Evolutionary conservation across 2,329 filamentous ascomycete genomes (phyloP), one percentile per base, ranked within the genome.

Genomic region (Diaporthe sp.): DNA sequence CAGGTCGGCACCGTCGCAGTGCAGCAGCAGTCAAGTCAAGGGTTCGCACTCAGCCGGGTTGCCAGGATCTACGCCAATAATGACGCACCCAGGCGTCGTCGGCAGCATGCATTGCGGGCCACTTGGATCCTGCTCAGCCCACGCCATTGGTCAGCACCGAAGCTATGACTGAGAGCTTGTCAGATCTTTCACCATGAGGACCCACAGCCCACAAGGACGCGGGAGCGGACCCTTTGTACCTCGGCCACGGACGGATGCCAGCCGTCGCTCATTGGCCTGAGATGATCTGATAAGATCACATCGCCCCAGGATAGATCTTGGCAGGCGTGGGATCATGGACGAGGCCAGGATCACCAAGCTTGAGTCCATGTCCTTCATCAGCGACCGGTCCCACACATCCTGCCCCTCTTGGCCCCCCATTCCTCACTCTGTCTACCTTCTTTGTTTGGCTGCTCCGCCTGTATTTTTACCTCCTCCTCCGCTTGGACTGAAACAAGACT

Each of bases 241-340:
- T 65, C 53, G 68, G 70, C 58, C 71, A 44, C 39, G 7, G 6
- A 55, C 53, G 51, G 44, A 42, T 17, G 34, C n/a, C 34, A 28
- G 34, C 15, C 49, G n/a, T n/a, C 67, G 28, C 55, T 74, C 44
- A 78, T 79, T 78, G 78, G 78, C 34, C 67, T 55, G 55, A 78
- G 77, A 80, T 80, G 78, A 80, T 80, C 79, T 78, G 77, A 79
- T 79, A 79, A 78, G 78, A 80, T 80, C 75, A 75, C n/a, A 42
- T 55, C 47, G 39, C 44, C 47, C 73, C 73, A 72, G 57, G n/a
- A 57, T 37, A 49, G 13, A 34, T 53, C 53, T 70, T 76, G 53
- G 53, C 61, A 61, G 22, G 34, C 60, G 51, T 58, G 60, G 55
- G 47, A 68, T 68, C 47, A 70, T 47, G 20, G 60, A 72, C 51